Conservation (phyloP, 2,329 filamentous ascomycete species). For the Cercospora citrullina region DNA sequence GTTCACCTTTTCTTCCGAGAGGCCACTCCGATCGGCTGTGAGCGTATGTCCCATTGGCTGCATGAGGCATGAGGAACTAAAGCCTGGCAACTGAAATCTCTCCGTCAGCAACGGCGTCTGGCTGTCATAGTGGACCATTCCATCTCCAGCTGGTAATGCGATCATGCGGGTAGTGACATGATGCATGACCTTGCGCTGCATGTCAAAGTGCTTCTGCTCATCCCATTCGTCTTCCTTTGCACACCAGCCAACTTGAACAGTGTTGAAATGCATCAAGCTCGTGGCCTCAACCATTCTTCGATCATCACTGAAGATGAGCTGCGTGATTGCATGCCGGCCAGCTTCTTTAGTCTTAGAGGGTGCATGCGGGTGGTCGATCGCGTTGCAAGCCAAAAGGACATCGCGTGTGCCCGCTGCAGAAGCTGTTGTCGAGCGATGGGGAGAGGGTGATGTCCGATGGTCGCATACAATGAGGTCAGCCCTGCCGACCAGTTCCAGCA, state of each 20-base stretch:
- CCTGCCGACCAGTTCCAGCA: slow-evolving; percentile 75
- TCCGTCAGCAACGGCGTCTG: slow-evolving; percentile 88
- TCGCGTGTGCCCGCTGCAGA: slow-evolving; percentile 8
- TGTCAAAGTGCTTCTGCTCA: slow-evolving; percentile 84
- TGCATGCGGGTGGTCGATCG: slow-evolving; percentile 61
- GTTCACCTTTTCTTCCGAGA: slow-evolving; percentile 93
- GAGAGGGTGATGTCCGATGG: not conserved
- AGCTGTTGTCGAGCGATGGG: not conserved
- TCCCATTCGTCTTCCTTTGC: slow-evolving; percentile 73
- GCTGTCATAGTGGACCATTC: slow-evolving; percentile 82
- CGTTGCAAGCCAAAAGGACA: slow-evolving; percentile 62
- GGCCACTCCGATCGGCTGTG: slow-evolving; percentile 82
- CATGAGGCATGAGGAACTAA: slow-evolving; percentile 88
- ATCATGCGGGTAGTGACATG: slow-evolving; percentile 83
- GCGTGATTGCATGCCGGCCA: slow-evolving; percentile 74
- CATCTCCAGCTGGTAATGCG: slow-evolving; percentile 83
- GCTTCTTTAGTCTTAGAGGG: slow-evolving; percentile 80
- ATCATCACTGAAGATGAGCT: slow-evolving; percentile 87
- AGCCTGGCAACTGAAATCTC: slow-evolving; percentile 83
- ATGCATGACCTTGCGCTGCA: slow-evolving; percentile 86
- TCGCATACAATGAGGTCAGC: slow-evolving; percentile 65
- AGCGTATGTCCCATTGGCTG: slow-evolving; percentile 90
- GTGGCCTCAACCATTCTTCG: slow-evolving; percentile 84
- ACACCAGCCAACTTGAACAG: slow-evolving; percentile 75
- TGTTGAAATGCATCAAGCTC: slow-evolving; percentile 79